phyloP scores from a whole-genome alignment of 495 filamentous ascomycete species.

The Talaromyces liani region DNA sequence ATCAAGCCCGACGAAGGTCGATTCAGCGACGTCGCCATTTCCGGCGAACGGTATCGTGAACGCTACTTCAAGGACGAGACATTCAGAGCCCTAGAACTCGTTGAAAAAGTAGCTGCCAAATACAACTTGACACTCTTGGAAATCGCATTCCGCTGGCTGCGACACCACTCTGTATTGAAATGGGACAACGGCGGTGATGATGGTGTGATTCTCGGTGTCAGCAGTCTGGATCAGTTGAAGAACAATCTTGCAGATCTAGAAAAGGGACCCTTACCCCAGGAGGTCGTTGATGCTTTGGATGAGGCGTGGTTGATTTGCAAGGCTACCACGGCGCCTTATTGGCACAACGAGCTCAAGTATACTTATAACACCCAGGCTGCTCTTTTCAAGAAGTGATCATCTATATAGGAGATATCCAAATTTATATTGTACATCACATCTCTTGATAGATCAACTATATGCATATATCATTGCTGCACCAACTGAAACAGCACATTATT shows the following conservation, averaged over 20 bases:
- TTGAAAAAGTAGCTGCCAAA: conserved; percentile 35
- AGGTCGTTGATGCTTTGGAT: conserved; percentile 46
- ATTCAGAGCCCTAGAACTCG: conserved; percentile 39
- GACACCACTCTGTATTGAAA: conserved; percentile 33
- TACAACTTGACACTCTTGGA: conserved; percentile 35
- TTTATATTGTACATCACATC: not conserved
- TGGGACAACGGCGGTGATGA: conserved; percentile 26
- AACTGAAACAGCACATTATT: not conserved
- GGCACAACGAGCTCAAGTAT: conserved; percentile 72
- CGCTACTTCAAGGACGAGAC: conserved; percentile 42
- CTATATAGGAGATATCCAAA: not conserved
- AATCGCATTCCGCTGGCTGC: conserved; percentile 42
- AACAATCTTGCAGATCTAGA: conserved; percentile 47
- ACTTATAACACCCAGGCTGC: conserved; percentile 64
- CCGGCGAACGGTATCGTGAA: conserved; percentile 29
- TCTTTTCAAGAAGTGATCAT: conserved; percentile 39
- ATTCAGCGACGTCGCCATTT: conserved; percentile 32
- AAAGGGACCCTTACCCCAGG: conserved; percentile 48
- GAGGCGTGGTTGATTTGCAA: conserved; percentile 53
- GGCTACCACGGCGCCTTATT: conserved; percentile 61
- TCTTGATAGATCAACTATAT: not conserved
- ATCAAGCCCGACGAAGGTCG: conserved; percentile 30
- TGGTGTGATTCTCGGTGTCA: conserved; percentile 50
- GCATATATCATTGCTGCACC: not conserved
- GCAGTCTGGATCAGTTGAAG: conserved; percentile 42